Base-by-base conservation (phyloP, 1,284 basidiomycete genomes). In the Sphaerobolus stellatus region DNA sequence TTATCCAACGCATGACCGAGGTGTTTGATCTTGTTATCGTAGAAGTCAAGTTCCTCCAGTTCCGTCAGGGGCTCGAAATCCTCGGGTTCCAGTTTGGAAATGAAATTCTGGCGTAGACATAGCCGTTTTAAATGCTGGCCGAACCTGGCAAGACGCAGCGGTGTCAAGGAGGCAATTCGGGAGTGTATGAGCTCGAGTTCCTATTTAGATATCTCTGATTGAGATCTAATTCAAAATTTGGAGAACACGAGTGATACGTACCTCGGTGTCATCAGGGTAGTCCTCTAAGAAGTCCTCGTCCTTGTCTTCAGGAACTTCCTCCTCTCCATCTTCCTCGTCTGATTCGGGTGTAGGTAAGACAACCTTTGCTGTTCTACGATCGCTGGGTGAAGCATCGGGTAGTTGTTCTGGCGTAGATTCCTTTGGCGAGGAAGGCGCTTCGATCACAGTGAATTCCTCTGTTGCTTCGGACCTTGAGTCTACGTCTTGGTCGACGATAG, bases 131-230 rank as follows among this genome's bases (percentile, higher is more conserved):
- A 75, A 59, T 85, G 75, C 1, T 66, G 68, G 4, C 82, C 82
- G 66, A 95, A 97, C 14, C 92, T 79, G 2, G 81, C 73, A 7
- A 95, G 75, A 11, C 77, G 78, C 9, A 77, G 76, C 3, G 93
- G 78, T 1, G 81, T 79, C 44, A 76, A 76, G 22, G 71, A 72
- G 36, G 70, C 71, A 47, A 99, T 78, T 20, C 91, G 84, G 3
- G 89, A 78, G 67, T 98, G 94, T 9, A 95, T 81, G 33, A 99
- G 81, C 61, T 98, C 93, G 43, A 99, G 78, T 63, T 96, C 94
- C 92, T 94, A 64, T 33, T 41, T 40, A 30, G 36, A 20, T 47
- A 52, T 28, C 34, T 28, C 24, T n/a, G 27, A 20, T 33, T 47
- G 45, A 28, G 22, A 22, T 29, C 53, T 50, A 45, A 38, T 43